Evolutionary conservation across 805 yeast genomes (phyloP).

Genomic region (Saccharomycopsis javanensis): DNA sequence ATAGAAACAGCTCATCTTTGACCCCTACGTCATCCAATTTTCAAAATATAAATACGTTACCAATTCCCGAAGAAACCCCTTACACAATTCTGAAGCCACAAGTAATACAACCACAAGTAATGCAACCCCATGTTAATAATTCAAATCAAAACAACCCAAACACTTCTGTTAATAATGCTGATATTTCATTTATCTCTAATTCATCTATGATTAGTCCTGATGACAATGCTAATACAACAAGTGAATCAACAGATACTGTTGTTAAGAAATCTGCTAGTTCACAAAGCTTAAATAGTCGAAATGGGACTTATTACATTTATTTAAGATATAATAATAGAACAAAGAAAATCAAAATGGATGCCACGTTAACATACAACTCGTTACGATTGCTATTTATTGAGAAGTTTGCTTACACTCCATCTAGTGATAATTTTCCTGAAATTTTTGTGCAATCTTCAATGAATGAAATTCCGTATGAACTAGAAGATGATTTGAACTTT

Average conservation of each 20-base stretch:
- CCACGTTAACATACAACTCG: slow-evolving; percentile 31
- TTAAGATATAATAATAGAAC: slow-evolving; percentile 43
- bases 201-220: neutral
- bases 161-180: neutral
- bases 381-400: slow-evolving; percentile 72
- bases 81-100: neutral
- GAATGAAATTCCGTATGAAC: slow-evolving; percentile 59
- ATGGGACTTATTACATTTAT: slow-evolving; percentile 27
- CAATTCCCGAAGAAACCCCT: neutral
- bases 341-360: slow-evolving; percentile 36
- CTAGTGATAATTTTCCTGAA: slow-evolving; percentile 62
- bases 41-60: slow-evolving; percentile 9
- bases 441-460: slow-evolving; percentile 59
- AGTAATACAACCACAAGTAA: neutral
- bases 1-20: neutral
- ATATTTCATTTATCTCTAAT: neutral
- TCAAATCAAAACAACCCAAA: neutral
- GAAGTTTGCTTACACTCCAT: slow-evolving; percentile 77
- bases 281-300: neutral
- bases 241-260: neutral
- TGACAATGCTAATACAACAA: neutral
- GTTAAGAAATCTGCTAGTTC: slow-evolving; percentile 2
- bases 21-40: neutral
- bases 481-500: slow-evolving; percentile 49
- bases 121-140: neutral